Conservation (phyloP, 2,329 filamentous ascomycete species). For the Pseudogymnoascus sp. region DNA sequence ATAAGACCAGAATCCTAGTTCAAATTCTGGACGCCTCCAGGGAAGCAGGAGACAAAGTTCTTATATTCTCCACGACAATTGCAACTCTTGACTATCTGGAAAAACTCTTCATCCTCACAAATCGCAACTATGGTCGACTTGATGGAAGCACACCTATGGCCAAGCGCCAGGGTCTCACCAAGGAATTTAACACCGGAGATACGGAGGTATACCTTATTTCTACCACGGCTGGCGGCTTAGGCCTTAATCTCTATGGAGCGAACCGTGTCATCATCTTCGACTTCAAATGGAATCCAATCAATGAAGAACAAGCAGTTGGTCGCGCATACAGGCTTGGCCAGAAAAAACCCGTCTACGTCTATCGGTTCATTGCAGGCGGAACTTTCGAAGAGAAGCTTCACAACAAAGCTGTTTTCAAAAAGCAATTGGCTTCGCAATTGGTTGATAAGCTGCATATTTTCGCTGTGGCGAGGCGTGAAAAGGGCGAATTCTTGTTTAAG, state of each 20-base stretch:
- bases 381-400: slow-evolving; percentile 71
- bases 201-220: slow-evolving; percentile 69
- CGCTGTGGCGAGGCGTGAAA: slow-evolving; percentile 51
- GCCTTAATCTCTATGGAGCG: slow-evolving; percentile 74
- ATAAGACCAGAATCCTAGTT: slow-evolving; percentile 60
- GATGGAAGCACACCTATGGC: slow-evolving; percentile 55
- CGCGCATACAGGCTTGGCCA: slow-evolving; percentile 82
- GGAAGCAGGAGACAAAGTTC: slow-evolving; percentile 57
- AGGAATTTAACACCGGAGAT: slow-evolving; percentile 55
- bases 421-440: slow-evolving; percentile 66
- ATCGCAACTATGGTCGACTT: slow-evolving; percentile 47
- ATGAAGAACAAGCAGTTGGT: slow-evolving; percentile 81
- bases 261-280: slow-evolving; percentile 85
- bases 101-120: slow-evolving; percentile 40
- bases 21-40: slow-evolving; percentile 61
- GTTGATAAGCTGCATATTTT: slow-evolving; percentile 74
- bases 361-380: slow-evolving; percentile 68
- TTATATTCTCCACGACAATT: slow-evolving; percentile 72
- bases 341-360: slow-evolving; percentile 71
- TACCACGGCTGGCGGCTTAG: slow-evolving; percentile 71
- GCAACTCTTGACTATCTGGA: slow-evolving; percentile 62
- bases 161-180: slow-evolving; percentile 54
- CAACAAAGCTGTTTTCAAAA: slow-evolving; percentile 72
- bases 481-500: slow-evolving; percentile 48
- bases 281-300: slow-evolving; percentile 68